Conservation (phyloP, 176 grass and related monocot genomes). For the Oryza punctata region DNA sequence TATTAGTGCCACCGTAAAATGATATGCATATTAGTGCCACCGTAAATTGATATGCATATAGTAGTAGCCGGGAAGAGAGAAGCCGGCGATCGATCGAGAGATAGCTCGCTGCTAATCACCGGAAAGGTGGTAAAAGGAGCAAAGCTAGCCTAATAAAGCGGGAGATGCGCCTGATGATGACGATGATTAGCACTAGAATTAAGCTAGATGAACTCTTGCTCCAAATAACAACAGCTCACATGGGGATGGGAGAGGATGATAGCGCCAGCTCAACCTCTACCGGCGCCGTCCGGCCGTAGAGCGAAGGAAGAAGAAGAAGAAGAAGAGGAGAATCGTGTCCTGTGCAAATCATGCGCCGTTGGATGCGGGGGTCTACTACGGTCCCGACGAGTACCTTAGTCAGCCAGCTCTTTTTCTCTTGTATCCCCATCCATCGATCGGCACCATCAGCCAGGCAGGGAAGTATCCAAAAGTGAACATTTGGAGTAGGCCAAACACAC, state of each 20-base stretch:
- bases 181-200: not conserved
- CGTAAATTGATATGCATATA: not conserved
- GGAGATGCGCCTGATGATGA: conserved; percentile 12
- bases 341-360: conserved; percentile 23
- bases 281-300: not conserved
- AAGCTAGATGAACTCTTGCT: not conserved
- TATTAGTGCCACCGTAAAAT: too few species aligned
- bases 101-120: not conserved
- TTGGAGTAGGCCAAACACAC: conserved; percentile 10
- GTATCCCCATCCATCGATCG: not conserved
- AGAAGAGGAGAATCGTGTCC: not conserved
- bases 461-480: conserved; percentile 27
- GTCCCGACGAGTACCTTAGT: not conserved
- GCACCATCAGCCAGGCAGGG: not conserved
- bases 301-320: too few species aligned
- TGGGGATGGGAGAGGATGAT: conserved; percentile 30
- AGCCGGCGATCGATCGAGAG: not conserved
- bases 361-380: conserved; percentile 10
- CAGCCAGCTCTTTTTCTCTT: not conserved
- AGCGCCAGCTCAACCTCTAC: conserved; percentile 32
- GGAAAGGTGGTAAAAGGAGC: not conserved
- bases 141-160: not conserved
- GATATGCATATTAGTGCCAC: too few species aligned
- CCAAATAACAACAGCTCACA: conserved; percentile 45
- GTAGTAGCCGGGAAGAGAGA: not conserved